Conservation (phyloP, 345 rosid species). For the Brassica rapa region DNA sequence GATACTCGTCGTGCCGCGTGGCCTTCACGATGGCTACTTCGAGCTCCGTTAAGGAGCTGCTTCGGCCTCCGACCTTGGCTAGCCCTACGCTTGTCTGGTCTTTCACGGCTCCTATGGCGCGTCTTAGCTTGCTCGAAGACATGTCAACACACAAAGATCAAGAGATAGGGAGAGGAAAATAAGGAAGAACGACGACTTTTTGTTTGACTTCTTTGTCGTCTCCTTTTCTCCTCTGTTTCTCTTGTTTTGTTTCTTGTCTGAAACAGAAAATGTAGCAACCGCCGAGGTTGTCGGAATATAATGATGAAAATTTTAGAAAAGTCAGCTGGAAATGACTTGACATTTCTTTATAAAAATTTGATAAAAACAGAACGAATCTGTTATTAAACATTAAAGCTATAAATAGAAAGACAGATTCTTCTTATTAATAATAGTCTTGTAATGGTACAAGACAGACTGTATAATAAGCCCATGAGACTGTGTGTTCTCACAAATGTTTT, state of each 20-base stretch:
- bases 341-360: background rate
- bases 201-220: background rate
- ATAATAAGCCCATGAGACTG: conserved; percentile 19
- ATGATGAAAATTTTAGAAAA: background rate
- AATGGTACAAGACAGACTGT: conserved; percentile 30
- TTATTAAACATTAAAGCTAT: conserved; percentile 20
- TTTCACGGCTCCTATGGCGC: background rate
- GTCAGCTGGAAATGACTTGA: background rate
- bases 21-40: background rate
- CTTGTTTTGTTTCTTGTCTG: background rate
- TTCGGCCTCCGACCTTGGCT: background rate
- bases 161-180: background rate
- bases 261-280: background rate
- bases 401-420: conserved; percentile 32
- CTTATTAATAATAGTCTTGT: conserved; percentile 17
- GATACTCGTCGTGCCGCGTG: background rate
- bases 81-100: background rate
- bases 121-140: background rate
- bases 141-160: background rate
- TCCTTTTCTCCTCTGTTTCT: background rate
- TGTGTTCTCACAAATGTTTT: conserved; percentile 5
- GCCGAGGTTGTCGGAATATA: conserved; percentile 2
- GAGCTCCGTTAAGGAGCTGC: background rate
- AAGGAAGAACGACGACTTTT: background rate
- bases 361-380: conserved; percentile 31